phyloP scores from a whole-genome alignment of 257 asterid species.

The Agastache rugosa region DNA sequence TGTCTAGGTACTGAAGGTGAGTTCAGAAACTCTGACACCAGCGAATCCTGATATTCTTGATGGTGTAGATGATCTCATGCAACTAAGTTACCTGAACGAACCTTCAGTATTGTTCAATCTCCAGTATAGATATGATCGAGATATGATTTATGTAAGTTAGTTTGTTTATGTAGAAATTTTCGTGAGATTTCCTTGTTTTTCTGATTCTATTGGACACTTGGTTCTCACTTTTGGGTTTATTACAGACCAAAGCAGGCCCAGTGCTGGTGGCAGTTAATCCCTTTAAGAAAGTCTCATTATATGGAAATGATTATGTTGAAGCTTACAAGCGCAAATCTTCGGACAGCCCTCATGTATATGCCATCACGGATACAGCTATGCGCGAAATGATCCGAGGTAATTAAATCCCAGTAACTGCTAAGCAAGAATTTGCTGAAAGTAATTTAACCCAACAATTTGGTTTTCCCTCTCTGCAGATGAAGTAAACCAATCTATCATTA shows the following conservation, averaged over 20 bases:
- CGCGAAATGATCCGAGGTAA: constrained; percentile 98
- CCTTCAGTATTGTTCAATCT: constrained; percentile 96
- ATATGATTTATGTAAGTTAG: constrained; percentile 81
- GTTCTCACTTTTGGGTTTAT: constrained; percentile 38
- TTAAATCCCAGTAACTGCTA: constrained; percentile 25
- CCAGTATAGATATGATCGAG: constrained; percentile 84
- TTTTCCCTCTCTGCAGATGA: constrained; percentile 75
- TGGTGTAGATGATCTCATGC: constrained; percentile 98
- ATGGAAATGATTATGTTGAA: constrained; percentile 76
- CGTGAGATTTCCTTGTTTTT: constrained; percentile 32
- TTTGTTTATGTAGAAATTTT: constrained; percentile 27
- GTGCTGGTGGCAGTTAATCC: constrained; percentile 96
- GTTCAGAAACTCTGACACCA: constrained; percentile 64
- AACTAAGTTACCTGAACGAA: constrained; percentile 91
- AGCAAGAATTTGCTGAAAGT: constrained; percentile 25
- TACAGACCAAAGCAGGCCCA: constrained; percentile 99
- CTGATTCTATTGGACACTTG: constrained; percentile 30
- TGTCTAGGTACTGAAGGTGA: constrained; percentile 76
- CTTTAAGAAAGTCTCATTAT: constrained; percentile 80
- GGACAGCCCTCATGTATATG: constrained; percentile 91
- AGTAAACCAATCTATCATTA: constrained; percentile 95
- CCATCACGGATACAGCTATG: constrained; percentile 93
- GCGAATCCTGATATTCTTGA: constrained; percentile 99
- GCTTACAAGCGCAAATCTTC: constrained; percentile 80
- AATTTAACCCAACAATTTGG: constrained; percentile 41